These are phyloP conservation scores for Amniculicola lignicola DNA, from an alignment of 495 filamentous ascomycete genomes.

Conservation along the genomic window DNA sequence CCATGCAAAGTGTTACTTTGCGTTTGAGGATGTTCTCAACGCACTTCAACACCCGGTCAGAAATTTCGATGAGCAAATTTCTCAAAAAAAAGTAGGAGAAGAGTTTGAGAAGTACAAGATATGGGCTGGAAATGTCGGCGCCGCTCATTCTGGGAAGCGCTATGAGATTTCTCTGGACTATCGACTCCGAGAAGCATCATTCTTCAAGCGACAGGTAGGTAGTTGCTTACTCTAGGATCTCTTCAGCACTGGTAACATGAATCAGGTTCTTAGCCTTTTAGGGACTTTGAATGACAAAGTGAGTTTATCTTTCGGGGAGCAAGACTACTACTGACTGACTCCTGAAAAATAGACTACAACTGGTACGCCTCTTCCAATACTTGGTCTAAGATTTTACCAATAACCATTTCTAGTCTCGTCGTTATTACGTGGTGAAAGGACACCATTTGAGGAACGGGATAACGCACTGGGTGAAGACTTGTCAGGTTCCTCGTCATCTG, in stretches of 20 bases:
- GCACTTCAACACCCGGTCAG: not conserved
- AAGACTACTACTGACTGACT: too few species aligned
- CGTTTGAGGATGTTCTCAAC: conserved; percentile 1
- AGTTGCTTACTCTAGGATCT: too few species aligned
- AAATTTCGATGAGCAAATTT: not conserved
- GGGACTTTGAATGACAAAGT: not conserved
- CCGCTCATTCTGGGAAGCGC: conserved; percentile 9
- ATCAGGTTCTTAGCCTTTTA: not conserved
- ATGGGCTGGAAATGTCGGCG: conserved; percentile 21
- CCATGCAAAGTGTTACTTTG: not conserved
- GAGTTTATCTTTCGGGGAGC: too few species aligned
- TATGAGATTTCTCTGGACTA: conserved; percentile 20
- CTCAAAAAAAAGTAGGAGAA: not conserved
- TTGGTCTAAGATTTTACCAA: too few species aligned
- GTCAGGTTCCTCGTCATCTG: not conserved
- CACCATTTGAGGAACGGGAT: not conserved
- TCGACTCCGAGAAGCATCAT: conserved; percentile 20
- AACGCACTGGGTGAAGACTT: not conserved
- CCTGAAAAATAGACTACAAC: too few species aligned
- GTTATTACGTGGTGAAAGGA: too few species aligned
- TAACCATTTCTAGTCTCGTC: too few species aligned
- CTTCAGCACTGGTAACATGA: too few species aligned
- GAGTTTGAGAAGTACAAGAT: conserved; percentile 18
- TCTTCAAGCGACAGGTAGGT: conserved; percentile 12
- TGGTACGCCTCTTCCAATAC: too few species aligned